Evolutionary conservation across 257 asterid genomes (phyloP).

Genomic region (Rehmannia glutinosa): DNA sequence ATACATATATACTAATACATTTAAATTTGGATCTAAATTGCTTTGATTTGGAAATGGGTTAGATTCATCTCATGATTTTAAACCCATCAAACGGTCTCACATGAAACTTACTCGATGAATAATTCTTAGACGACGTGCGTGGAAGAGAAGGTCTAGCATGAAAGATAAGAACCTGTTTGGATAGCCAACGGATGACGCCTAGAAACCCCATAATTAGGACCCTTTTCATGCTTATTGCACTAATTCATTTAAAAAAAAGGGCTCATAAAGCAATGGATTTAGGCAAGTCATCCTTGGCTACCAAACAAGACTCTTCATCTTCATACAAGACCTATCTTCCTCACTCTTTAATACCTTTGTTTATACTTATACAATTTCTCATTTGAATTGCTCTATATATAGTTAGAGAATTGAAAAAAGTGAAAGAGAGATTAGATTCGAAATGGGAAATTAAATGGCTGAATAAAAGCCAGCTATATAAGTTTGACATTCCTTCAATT

Average conservation of each 20-base stretch:
- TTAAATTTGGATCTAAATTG: too few relatives aligned
- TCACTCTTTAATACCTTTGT: not conserved
- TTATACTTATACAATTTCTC: not conserved
- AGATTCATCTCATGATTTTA: not conserved
- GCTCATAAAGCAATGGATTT: slow-evolving; percentile 8
- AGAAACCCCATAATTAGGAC: not conserved
- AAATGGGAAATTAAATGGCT: not conserved
- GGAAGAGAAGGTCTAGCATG: slow-evolving; percentile 40
- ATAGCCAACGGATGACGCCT: slow-evolving; percentile 40
- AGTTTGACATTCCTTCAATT: slow-evolving; percentile 2
- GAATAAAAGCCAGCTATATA: slow-evolving; percentile 8
- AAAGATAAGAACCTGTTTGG: slow-evolving; percentile 30
- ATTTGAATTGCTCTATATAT: not conserved
- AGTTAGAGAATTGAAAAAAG: slow-evolving; percentile 6
- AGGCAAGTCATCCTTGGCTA: slow-evolving; percentile 62
- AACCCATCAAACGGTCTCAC: not conserved
- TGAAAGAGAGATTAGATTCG: slow-evolving; percentile 21
- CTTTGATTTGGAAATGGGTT: too few relatives aligned
- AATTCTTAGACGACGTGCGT: not conserved
- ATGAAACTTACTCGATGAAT: not conserved
- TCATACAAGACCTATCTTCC: slow-evolving; percentile 39
- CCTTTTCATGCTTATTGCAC: not conserved
- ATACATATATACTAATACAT: too few relatives aligned
- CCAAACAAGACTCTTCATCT: slow-evolving; percentile 32
- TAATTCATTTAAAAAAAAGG: not conserved